Evolutionary conservation across 139 green algal species (phyloP).

Genomic region (Nannochloris sp.): DNA sequence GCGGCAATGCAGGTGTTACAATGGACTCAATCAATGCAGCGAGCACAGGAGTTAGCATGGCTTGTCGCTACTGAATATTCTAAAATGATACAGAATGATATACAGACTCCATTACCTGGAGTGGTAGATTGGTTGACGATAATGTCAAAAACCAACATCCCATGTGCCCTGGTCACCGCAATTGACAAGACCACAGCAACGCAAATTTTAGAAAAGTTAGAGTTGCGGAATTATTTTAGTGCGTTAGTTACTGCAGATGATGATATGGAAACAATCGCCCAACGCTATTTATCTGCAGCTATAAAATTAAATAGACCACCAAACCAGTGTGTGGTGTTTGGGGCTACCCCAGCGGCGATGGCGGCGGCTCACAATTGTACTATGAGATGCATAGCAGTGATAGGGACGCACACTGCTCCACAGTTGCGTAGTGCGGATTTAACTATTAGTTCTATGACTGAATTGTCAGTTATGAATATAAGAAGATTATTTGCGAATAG

Average conservation of each 20-base stretch:
- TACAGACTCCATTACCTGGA: slow-evolving; percentile 25
- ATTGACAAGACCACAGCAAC: slow-evolving; percentile 30
- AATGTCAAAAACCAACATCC: slow-evolving; percentile 51
- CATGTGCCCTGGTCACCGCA: slow-evolving; percentile 55
- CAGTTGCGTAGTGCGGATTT: slow-evolving; percentile 74
- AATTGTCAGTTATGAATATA: slow-evolving; percentile 84
- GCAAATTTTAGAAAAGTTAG: slow-evolving; percentile 45
- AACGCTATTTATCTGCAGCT: slow-evolving; percentile 67
- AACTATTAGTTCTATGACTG: slow-evolving; percentile 52
- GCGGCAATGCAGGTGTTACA: slow-evolving; percentile 54
- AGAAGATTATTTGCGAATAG: slow-evolving; percentile 42
- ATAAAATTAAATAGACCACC: slow-evolving; percentile 76
- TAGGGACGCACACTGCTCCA: slow-evolving; percentile 43
- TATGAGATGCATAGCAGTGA: slow-evolving; percentile 67
- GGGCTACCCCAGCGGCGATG: slow-evolving; percentile 46
- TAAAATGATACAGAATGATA: slow-evolving; percentile 20
- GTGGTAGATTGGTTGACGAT: slow-evolving; percentile 58
- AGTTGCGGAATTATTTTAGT: slow-evolving; percentile 50
- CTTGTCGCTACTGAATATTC: slow-evolving; percentile 39
- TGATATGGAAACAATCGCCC: slow-evolving; percentile 70
- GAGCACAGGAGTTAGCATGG: slow-evolving; percentile 45
- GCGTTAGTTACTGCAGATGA: slow-evolving; percentile 60
- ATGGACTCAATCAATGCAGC: slow-evolving; percentile 51
- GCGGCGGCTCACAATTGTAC: slow-evolving; percentile 87
- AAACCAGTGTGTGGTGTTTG: slow-evolving; percentile 79